These are phyloP conservation scores for Gossypium gossypioides DNA, from an alignment of 441 rosid species.

Conservation along the genomic window DNA sequence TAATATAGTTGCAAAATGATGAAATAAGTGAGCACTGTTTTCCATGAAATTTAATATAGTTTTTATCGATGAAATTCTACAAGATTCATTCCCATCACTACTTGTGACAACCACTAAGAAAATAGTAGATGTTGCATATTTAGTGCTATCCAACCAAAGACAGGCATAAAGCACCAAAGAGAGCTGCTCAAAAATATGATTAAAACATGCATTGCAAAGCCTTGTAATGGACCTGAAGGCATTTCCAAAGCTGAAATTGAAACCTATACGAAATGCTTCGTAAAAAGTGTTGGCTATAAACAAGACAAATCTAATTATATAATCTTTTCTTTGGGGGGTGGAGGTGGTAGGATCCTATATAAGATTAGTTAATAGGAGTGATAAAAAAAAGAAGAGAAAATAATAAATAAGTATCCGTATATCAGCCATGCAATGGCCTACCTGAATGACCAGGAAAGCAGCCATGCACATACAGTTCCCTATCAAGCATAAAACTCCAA, in stretches of 20 bases:
- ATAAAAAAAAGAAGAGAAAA: neutral
- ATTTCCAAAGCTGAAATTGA: neutral
- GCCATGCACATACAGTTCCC: slow-evolving; percentile 98
- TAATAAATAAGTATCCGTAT: neutral
- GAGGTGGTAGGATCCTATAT: no score
- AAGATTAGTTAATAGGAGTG: neutral
- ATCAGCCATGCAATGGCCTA: slow-evolving; percentile 13
- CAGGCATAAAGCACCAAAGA: neutral
- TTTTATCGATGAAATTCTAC: neutral
- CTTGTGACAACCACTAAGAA: neutral
- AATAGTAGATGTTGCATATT: neutral
- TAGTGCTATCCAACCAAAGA: neutral
- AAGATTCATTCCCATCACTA: neutral
- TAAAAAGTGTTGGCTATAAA: neutral
- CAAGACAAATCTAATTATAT: neutral
- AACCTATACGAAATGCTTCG: neutral
- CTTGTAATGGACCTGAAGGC: neutral
- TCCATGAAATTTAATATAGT: neutral
- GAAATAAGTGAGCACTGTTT: neutral
- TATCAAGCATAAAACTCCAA: slow-evolving; percentile 83
- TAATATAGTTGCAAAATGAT: neutral
- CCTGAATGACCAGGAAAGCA: slow-evolving; percentile 84
- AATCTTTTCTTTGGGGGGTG: neutral
- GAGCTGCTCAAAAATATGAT: neutral
- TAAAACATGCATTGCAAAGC: no score